Conservation (phyloP, 2,329 filamentous ascomycete genomes). For the Aspergillus sp. region DNA sequence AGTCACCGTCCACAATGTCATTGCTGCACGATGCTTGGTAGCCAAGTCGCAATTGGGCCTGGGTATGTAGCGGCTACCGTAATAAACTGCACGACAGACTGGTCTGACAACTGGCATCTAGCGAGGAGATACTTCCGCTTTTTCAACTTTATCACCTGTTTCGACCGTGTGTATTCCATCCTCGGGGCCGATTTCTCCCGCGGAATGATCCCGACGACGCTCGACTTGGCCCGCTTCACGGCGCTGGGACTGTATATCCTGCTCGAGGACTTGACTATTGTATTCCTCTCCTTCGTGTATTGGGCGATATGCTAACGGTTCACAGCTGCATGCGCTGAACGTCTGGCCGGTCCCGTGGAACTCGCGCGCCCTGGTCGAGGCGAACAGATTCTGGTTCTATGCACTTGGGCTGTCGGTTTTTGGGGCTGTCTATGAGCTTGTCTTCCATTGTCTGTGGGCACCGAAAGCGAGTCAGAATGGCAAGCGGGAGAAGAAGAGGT, state of each 20-base stretch:
- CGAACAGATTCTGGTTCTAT: conserved; percentile 60
- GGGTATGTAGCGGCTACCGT: conserved; percentile 21
- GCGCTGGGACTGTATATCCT: conserved; percentile 57
- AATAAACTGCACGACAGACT: conserved; percentile 3
- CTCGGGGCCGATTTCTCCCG: conserved; percentile 7
- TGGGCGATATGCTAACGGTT: conserved; percentile 15
- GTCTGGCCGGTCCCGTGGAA: conserved; percentile 34
- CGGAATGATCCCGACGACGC: conserved; percentile 20
- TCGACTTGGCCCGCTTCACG: conserved; percentile 48
- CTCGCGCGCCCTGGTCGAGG: conserved; percentile 45
- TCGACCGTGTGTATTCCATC: conserved; percentile 43
- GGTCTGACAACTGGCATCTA: conserved; percentile 9
- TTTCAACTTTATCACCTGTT: conserved; percentile 55
- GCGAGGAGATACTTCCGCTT: conserved; percentile 55
- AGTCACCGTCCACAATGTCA: conserved; percentile 15
- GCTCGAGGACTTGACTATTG: conserved; percentile 54
- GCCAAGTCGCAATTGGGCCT: conserved; percentile 35
- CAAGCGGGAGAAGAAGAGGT: conserved; percentile 1
- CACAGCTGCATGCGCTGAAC: conserved; percentile 41
- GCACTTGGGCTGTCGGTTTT: conserved; percentile 45
- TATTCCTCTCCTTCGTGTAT: conserved; percentile 23
- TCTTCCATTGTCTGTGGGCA: conserved; percentile 2
- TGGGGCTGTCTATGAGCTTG: conserved; percentile 10
- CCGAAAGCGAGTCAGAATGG: background rate
- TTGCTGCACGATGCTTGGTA: conserved; percentile 26